Base-by-base conservation (phyloP, 805 yeast genomes). In the Myxozyma mucilagina region DNA sequence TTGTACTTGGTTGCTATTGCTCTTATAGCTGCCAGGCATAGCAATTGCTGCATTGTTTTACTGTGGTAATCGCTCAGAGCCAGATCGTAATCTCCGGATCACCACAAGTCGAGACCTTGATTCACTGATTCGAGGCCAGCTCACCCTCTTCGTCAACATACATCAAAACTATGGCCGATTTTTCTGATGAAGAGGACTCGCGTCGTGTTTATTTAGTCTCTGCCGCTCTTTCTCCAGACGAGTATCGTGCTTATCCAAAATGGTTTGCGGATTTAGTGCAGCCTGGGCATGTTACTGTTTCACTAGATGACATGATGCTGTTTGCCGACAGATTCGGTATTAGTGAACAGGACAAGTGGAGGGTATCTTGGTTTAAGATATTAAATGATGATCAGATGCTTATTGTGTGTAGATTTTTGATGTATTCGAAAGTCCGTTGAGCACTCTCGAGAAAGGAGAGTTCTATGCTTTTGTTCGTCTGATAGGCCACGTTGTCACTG, bases 381-480 rank as follows among this genome's bases (percentile, higher is more conserved):
- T 34, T 38, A 16, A 41, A 34, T 10, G 32, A 2, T 16, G 14
- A 16, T 34, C 10, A 11, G 5, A 2, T 47, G 18, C 47, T 55
- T 47, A 47, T n/a, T 38, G 10, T 16, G 42, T 34, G 4, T 36
- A 64, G 59, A 71, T 76, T 39, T 51, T 69, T 41, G 63, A 63
- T 18, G 59, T 75, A 39, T 72, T 76, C 44, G 74, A 71, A 41
- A 67, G 60, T 45, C 70, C 69, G 10, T 61, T 80, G 38, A 79
- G 79, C 58, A 81, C 87, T 2, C 79, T 93, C 57, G 91, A 90
- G 69, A 86, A 91, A 57, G 96, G 96, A 5, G 96, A 91, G 72
- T 93, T 94, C 75, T 94, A 89, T 76, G 97, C 96, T 0, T 80
- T 90, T 41, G 72, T 93, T 56, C 79, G 99, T 68, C 80, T 94